Base-by-base conservation (phyloP, 306 rosid species). In the Dalbergia cochinchinensis region DNA sequence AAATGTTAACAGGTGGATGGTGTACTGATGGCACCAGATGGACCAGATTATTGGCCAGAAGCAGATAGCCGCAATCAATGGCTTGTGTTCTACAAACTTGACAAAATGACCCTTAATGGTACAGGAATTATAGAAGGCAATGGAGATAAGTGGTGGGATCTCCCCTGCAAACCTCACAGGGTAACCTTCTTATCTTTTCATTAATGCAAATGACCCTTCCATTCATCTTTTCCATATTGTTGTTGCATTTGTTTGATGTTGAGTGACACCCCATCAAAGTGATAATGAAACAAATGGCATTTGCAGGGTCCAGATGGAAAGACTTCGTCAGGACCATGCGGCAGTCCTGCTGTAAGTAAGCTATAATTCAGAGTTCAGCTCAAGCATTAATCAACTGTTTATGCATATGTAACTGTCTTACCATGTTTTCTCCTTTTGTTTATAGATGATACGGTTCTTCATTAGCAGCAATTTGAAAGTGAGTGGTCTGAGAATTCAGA, bases 101-200 rank as follows among this genome's bases (percentile, higher is more conserved):
- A 91, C 78, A 90, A 88, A 47, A 90, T 95, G 96, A 89, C 83
- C 60, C 80, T 95, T 73, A 90, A 82, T 61, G 99, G 99, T 4
- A 89, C 82, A 68, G 99, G 99, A 85, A 95, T 86, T 69, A 88
- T 95, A 48, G 97, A 95, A 88, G 99, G 99, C 70, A 95, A 92
- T 78, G 99, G 99, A 42, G 94, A 93, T 54, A 84, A 93, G 37
- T 95, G 99, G 99, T 95, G 99, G 99, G 99, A 89, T 13, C 91
- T 95, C 53, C 97, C 99, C 13, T 95, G 99, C 90, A 95, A 95
- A 80, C 98, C 99, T 68, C 99, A 95, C 78, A 77, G 97, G 97
- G 99, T 95, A 87, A 45, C 11, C 66, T 47, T 41, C 59, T 20
- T 51, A 20, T 62, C 63, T 54, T 8, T 4, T 53, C 37, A 68